Evolutionary conservation across 2,329 filamentous ascomycete genomes (phyloP).

Genomic region (Coleophoma cylindrospora): DNA sequence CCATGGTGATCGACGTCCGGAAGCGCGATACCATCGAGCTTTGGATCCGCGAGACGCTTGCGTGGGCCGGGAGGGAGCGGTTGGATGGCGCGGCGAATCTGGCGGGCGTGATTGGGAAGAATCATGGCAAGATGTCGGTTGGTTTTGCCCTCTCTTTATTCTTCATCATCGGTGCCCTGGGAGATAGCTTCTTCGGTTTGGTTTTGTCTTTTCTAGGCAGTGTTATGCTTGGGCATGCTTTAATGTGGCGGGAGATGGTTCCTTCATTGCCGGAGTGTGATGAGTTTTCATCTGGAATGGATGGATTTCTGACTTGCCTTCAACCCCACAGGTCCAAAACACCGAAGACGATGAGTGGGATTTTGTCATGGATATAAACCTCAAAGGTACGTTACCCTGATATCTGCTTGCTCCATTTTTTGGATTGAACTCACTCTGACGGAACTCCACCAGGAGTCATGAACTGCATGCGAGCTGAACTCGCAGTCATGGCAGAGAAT

Average conservation of each 20-base stretch:
- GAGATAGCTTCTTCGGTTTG: no score
- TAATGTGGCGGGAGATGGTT: no score
- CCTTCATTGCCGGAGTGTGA: no score
- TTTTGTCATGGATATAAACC: conserved; percentile 36
- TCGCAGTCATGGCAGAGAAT: conserved; percentile 36
- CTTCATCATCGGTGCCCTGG: no score
- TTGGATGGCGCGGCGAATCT: conserved; percentile 34
- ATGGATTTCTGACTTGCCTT: no score
- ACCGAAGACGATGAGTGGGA: conserved; percentile 35
- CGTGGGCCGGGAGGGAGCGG: conserved; percentile 12
- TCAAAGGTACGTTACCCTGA: conserved; percentile 11
- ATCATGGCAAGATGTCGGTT: conserved; percentile 6
- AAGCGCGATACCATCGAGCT: conserved; percentile 17
- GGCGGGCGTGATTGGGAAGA: conserved; percentile 22
- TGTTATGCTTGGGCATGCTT: no score
- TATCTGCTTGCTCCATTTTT: no score
- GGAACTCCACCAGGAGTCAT: conserved; percentile 32
- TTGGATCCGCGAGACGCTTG: conserved; percentile 28
- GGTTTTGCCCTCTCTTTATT: conserved; percentile 6
- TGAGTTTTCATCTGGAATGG: no score
- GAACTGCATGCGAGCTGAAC: conserved; percentile 43
- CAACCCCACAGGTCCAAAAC: no score
- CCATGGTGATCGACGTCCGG: conserved; percentile 24
- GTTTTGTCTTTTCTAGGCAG: no score
- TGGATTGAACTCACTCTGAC: no score